A percentile compares a stretch with the other conserved stretches of the same genome.
Evolutionary conservation across 768 basidiomycete species (phyloP).

Genomic region (Sistotremastrum suecicum): DNA sequence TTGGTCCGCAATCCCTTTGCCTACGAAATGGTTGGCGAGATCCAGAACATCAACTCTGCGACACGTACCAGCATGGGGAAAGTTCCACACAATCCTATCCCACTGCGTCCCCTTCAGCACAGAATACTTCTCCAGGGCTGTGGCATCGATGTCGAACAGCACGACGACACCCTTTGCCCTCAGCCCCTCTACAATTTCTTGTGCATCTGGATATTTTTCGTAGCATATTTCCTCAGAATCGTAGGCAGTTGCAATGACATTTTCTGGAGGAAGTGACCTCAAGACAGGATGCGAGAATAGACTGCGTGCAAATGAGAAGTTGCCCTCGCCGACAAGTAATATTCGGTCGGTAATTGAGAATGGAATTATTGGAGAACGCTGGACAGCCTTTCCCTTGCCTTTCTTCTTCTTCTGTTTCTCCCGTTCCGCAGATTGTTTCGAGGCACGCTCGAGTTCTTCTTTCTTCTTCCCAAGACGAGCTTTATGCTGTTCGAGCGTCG

Average conservation of each 20-base stretch:
- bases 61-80: conserved; percentile 80
- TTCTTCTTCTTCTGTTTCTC: conserved; percentile 24
- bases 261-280: conserved; percentile 40
- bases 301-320: conserved; percentile 83
- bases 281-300: conserved; percentile 36
- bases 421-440: conserved; percentile 37
- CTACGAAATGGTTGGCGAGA: conserved; percentile 20
- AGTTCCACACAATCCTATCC: conserved; percentile 87
- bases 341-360: conserved; percentile 53
- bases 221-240: conserved; percentile 68
- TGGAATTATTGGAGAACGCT: conserved; percentile 36
- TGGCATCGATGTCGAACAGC: conserved; percentile 78
- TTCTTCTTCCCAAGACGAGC: conserved; percentile 47
- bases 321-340: conserved; percentile 82
- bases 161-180: conserved; percentile 50
- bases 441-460: conserved; percentile 32
- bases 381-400: conserved; percentile 22
- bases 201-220: conserved; percentile 68
- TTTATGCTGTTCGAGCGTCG: conserved; percentile 57
- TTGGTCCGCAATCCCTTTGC: conserved; percentile 85
- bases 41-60: not conserved
- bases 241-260: conserved; percentile 74
- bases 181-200: conserved; percentile 40
- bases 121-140: conserved; percentile 45
- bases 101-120: conserved; percentile 47